These are phyloP conservation scores for Pythium aphanidermatum DNA, from an alignment of 352 stramenopile species.

Conservation along the genomic window DNA sequence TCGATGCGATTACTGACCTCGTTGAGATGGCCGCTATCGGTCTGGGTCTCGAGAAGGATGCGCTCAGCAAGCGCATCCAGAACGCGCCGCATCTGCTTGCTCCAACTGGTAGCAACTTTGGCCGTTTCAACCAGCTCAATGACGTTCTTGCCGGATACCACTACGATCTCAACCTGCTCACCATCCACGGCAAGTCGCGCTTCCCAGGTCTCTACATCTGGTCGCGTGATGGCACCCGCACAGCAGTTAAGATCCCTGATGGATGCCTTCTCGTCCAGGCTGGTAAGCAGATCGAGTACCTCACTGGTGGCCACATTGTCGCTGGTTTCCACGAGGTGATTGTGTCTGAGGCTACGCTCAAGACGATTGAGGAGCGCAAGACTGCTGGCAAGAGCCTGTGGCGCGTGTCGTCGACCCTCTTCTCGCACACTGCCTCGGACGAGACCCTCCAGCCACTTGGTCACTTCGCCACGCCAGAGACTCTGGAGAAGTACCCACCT, in stretches of 20 bases:
- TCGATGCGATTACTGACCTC: conserved; percentile 68
- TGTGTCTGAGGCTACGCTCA: conserved; percentile 64
- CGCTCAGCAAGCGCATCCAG: conserved; percentile 72
- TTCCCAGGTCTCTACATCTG: conserved; percentile 90
- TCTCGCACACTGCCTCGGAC: conserved; percentile 90
- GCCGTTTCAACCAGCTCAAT: conserved; percentile 68
- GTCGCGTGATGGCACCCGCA: conserved; percentile 83
- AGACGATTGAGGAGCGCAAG: conserved; percentile 70
- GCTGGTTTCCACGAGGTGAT: conserved; percentile 93
- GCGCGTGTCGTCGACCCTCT: conserved; percentile 90
- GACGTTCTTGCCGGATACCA: conserved; percentile 91
- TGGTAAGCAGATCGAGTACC: conserved; percentile 91
- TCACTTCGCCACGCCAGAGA: conserved; percentile 66
- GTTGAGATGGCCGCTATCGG: conserved; percentile 86
- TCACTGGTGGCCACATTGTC: conserved; percentile 88
- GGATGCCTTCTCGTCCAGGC: conserved; percentile 82
- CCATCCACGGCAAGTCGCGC: conserved; percentile 90
- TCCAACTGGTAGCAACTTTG: conserved; percentile 87
- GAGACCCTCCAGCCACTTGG: conserved; percentile 76
- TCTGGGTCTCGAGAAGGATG: conserved; percentile 76
- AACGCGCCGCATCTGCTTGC: conserved; percentile 87
- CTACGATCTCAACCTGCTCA: conserved; percentile 93
- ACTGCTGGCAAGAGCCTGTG: conserved; percentile 72
- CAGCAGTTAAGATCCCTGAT: conserved; percentile 83
- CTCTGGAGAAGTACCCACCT: conserved; percentile 66